These are phyloP conservation scores for Xylaria sp. DNA, from an alignment of 2,329 filamentous ascomycete species.

Conservation along the genomic window DNA sequence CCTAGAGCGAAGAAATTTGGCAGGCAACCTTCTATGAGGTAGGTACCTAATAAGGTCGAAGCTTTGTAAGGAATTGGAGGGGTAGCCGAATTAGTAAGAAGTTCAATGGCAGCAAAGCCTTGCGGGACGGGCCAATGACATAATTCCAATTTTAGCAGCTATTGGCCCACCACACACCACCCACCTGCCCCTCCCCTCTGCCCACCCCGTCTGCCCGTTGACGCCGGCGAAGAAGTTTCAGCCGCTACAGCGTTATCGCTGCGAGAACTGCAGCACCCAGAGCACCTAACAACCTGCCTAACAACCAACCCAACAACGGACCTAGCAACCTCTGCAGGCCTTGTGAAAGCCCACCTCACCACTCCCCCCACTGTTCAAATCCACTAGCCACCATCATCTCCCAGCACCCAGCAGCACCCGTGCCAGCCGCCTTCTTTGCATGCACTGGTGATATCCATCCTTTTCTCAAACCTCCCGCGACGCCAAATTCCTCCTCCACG, in stretches of 20 bases:
- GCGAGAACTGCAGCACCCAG: background rate
- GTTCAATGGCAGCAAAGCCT: constrained; percentile 12
- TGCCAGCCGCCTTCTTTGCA: constrained; percentile 20
- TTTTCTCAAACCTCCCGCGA: constrained; percentile 6
- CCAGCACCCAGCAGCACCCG: constrained; percentile 14
- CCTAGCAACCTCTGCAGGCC: background rate
- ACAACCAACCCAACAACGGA: background rate
- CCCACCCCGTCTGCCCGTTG: background rate
- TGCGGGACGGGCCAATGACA: constrained; percentile 22
- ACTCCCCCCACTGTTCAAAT: constrained; percentile 16
- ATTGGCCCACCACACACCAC: too few species aligned
- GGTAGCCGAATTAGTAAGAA: constrained; percentile 16
- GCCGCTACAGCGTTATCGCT: constrained; percentile 16
- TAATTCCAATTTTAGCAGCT: constrained; percentile 11
- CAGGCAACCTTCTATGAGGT: too few species aligned
- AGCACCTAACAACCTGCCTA: constrained; percentile 1
- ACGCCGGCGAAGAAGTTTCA: constrained; percentile 15
- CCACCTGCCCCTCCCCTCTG: too few species aligned
- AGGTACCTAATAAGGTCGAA: too few species aligned
- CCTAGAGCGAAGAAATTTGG: background rate
- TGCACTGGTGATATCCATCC: constrained; percentile 24
- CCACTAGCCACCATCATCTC: constrained; percentile 25
- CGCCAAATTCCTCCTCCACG: constrained; percentile 5
- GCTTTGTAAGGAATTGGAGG: constrained; percentile 12
- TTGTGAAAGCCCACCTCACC: constrained; percentile 11